Conservation (phyloP, 2,329 filamentous ascomycete species). For the Hypoxylon rubiginosum region DNA sequence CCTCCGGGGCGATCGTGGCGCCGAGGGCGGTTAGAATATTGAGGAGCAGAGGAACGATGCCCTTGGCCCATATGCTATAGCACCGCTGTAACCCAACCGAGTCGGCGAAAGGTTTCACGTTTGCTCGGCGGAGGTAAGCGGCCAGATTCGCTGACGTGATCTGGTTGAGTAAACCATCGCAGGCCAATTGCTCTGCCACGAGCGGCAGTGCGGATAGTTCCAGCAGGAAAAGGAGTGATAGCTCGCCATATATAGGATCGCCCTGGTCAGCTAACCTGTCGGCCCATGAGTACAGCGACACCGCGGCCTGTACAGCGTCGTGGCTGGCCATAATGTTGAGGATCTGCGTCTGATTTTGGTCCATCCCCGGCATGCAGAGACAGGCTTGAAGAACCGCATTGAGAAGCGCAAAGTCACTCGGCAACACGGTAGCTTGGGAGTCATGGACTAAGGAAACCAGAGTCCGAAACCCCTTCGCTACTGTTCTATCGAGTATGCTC, state of each 20-base stretch:
- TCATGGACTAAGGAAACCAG: conserved; percentile 88
- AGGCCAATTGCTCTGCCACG: conserved; percentile 90
- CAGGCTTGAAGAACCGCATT: conserved; percentile 90
- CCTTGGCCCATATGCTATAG: conserved; percentile 91
- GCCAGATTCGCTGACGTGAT: conserved; percentile 84
- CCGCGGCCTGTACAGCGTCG: conserved; percentile 83
- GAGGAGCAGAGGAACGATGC: conserved; percentile 86
- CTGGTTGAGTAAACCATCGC: conserved; percentile 85
- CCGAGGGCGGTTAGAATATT: conserved; percentile 89
- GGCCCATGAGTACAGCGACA: conserved; percentile 93
- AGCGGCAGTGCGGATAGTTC: conserved; percentile 85
- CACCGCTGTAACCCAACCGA: conserved; percentile 77
- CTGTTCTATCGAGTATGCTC: conserved; percentile 82
- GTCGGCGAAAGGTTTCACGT: conserved; percentile 83
- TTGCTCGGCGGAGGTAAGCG: conserved; percentile 77
- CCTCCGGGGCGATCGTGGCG: conserved; percentile 83
- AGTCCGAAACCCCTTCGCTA: conserved; percentile 85
- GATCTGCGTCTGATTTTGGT: conserved; percentile 78
- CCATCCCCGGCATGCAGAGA: conserved; percentile 81
- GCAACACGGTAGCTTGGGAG: conserved; percentile 71
- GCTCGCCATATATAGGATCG: conserved; percentile 92
- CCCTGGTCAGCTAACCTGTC: conserved; percentile 82
- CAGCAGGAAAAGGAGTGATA: conserved; percentile 89
- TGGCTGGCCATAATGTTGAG: conserved; percentile 78
- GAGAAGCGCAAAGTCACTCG: conserved; percentile 87